phyloP scores from a whole-genome alignment of 306 rosid species.

The Gastrolobium villosum region DNA sequence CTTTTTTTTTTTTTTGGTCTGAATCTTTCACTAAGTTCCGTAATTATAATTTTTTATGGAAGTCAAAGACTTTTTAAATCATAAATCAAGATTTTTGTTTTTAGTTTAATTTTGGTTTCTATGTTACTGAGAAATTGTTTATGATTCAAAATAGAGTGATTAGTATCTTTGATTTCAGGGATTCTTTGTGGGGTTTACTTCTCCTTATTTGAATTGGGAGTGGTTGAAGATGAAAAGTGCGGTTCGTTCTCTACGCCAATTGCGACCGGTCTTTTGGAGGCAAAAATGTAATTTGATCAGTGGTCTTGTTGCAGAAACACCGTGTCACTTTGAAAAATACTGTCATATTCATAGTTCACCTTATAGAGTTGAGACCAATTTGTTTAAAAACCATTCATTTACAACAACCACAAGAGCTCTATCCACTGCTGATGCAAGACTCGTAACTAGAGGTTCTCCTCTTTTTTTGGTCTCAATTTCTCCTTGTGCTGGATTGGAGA shows the following conservation, averaged over 20 bases:
- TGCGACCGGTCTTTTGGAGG: conserved; percentile 51
- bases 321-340: conserved; percentile 44
- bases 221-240: conserved; percentile 70
- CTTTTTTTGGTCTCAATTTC: conserved; percentile 6
- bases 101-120: background rate
- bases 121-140: background rate
- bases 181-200: conserved; percentile 10
- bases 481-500: background rate
- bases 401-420: conserved; percentile 62
- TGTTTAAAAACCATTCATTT: conserved; percentile 43
- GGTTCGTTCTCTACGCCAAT: conserved; percentile 63
- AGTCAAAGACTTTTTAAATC: conserved; percentile 10
- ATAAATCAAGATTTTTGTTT: background rate
- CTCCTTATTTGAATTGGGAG: conserved; percentile 41
- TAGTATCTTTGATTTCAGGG: conserved; percentile 53
- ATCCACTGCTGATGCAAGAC: conserved; percentile 59
- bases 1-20: background rate
- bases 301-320: conserved; percentile 50
- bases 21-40: conserved; percentile 27
- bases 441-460: conserved; percentile 69
- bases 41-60: background rate
- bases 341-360: conserved; percentile 54
- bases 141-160: conserved; percentile 28
- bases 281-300: conserved; percentile 47
- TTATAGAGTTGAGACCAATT: conserved; percentile 49